A percentile compares a stretch with the other conserved stretches of the same genome.
Evolutionary conservation across 805 yeast genomes (phyloP).

Genomic region (Wickerhamomyces queroliae): DNA sequence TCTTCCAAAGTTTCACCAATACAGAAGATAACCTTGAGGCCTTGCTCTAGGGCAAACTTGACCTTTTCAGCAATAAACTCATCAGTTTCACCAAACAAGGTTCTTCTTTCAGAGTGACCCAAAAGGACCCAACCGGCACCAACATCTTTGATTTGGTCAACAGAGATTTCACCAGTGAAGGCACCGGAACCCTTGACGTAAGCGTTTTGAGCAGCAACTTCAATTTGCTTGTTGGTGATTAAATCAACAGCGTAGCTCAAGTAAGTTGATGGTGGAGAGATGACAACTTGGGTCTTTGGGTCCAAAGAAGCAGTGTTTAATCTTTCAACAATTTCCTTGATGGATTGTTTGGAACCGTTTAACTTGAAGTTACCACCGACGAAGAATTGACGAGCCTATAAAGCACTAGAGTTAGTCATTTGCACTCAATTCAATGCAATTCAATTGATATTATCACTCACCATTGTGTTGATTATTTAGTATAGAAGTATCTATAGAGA

Average conservation of each 20-base stretch:
- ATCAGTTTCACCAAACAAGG: constrained; percentile 84
- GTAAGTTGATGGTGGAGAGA: constrained; percentile 96
- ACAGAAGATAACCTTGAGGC: constrained; percentile 89
- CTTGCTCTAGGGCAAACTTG: constrained; percentile 86
- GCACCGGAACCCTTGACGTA: constrained; percentile 91
- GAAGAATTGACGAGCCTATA: constrained; percentile 81
- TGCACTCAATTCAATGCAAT: too few species aligned
- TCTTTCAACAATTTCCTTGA: constrained; percentile 75
- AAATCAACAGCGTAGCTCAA: constrained; percentile 65
- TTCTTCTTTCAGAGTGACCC: constrained; percentile 99
- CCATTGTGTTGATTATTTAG: constrained; percentile 1
- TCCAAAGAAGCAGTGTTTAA: constrained; percentile 78
- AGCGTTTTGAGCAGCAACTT: constrained; percentile 88
- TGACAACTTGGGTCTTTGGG: constrained; percentile 80
- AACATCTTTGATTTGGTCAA: constrained; percentile 81
- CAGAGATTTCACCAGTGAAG: constrained; percentile 95
- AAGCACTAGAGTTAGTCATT: not conserved
- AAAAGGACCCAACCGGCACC: constrained; percentile 93
- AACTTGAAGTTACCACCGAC: constrained; percentile 99
- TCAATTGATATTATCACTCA: not conserved
- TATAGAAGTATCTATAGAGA: not conserved
- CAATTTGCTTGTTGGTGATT: constrained; percentile 66
- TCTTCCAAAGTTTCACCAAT: constrained; percentile 97
- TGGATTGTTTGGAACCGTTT: constrained; percentile 90
- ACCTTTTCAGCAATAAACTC: constrained; percentile 91